These are phyloP conservation scores for Cyclospora cayetanensis DNA, from an alignment of 169 alveolate species.

Conservation along the genomic window DNA sequence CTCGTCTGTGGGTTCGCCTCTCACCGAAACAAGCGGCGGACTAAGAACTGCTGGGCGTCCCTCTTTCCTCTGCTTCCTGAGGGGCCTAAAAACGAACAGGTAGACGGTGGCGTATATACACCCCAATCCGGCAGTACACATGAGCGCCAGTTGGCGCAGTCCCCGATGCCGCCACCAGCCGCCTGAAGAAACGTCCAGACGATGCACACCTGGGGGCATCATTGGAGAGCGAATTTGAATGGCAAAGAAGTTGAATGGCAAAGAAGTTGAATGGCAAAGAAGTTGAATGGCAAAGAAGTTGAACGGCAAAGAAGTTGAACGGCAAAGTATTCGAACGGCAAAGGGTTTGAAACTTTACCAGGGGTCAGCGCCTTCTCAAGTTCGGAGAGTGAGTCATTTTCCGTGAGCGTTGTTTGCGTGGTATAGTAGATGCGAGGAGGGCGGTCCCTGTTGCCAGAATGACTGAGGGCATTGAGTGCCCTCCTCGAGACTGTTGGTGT, in stretches of 20 bases:
- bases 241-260: neutral
- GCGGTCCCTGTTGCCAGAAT: too few species aligned
- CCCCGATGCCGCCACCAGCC: neutral
- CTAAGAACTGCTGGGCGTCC: neutral
- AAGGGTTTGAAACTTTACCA: neutral
- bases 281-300: neutral
- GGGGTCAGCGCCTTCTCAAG: neutral
- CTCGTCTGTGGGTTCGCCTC: neutral
- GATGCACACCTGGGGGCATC: neutral
- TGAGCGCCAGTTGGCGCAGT: neutral
- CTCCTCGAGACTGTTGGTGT: too few species aligned
- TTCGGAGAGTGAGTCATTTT: neutral
- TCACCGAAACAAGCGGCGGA: neutral
- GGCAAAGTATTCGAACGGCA: neutral
- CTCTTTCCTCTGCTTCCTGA: neutral
- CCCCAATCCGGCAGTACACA: neutral
- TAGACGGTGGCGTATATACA: neutral
- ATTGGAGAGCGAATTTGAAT: neutral
- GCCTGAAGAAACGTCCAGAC: neutral
- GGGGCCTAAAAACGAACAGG: neutral
- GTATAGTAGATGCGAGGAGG: too few species aligned
- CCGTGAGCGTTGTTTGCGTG: too few species aligned
- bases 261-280: neutral
- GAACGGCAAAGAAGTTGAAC: neutral
- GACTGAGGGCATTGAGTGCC: too few species aligned